phyloP scores from a whole-genome alignment of 192 early-diverging fungal genomes.

The Chytriomyces sp. region DNA sequence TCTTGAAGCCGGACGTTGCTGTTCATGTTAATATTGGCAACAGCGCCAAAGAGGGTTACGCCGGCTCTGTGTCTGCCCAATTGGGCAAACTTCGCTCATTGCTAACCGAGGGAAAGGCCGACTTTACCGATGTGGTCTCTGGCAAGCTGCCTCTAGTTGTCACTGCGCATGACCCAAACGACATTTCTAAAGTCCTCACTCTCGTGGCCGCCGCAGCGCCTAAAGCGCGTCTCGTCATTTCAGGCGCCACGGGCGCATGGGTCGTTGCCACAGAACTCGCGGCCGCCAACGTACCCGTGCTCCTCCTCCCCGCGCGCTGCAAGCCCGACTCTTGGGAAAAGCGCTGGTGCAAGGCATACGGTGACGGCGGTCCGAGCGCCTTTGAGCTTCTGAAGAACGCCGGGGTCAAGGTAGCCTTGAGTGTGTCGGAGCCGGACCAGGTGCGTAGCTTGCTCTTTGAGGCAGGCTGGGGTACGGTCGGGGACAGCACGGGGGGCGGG shows the following conservation, averaged over 20 bases:
- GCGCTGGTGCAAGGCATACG: slow-evolving; percentile 59
- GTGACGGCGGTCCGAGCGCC: slow-evolving; percentile 52
- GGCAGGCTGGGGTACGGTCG: slow-evolving; percentile 67
- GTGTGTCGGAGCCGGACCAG: slow-evolving; percentile 44
- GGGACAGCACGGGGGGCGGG: slow-evolving; percentile 23
- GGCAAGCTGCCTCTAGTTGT: slow-evolving; percentile 31
- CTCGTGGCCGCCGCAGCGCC: slow-evolving; percentile 48
- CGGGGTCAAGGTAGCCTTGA: slow-evolving; percentile 60
- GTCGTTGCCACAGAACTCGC: slow-evolving; percentile 62
- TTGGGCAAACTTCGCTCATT: slow-evolving; percentile 21
- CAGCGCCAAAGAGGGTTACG: slow-evolving; percentile 22
- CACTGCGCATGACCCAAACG: slow-evolving; percentile 35
- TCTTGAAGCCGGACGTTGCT: slow-evolving; percentile 57
- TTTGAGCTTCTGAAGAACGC: slow-evolving; percentile 55
- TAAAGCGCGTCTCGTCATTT: slow-evolving; percentile 39
- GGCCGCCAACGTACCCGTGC: slow-evolving; percentile 58
- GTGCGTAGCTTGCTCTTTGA: slow-evolving; percentile 71
- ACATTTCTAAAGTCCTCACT: slow-evolving; percentile 68
- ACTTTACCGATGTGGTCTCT: slow-evolving; percentile 20
- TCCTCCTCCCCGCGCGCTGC: slow-evolving; percentile 66
- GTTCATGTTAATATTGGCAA: slow-evolving; percentile 64
- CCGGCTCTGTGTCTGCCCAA: slow-evolving; percentile 40
- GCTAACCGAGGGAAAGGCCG: slow-evolving; percentile 13
- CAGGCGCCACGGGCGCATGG: slow-evolving; percentile 72
- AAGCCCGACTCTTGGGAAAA: slow-evolving; percentile 63